Evolutionary conservation across 805 yeast species (phyloP).

Genomic region (Saccharomycopsis amapae): DNA sequence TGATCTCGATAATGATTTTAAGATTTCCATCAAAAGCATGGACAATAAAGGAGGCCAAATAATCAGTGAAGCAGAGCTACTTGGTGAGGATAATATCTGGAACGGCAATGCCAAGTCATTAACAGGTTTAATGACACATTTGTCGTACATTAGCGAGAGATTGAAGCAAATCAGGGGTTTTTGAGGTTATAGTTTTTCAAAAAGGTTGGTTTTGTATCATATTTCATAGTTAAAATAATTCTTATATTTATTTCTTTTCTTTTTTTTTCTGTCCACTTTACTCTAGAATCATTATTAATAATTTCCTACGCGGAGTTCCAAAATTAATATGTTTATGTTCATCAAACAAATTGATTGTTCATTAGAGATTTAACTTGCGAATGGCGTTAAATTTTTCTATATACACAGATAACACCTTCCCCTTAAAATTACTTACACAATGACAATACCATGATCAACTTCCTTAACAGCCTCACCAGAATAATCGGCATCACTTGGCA

Average conservation of each 20-base stretch:
- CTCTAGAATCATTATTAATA: background rate
- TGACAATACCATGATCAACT: constrained; percentile 39
- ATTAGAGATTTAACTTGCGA: background rate
- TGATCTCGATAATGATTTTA: constrained; percentile 7
- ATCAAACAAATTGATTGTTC: background rate
- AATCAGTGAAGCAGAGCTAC: constrained; percentile 4
- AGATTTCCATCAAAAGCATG: background rate
- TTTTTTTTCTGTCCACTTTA: too few species aligned
- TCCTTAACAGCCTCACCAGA: constrained; percentile 33
- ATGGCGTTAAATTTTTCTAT: background rate
- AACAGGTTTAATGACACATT: background rate
- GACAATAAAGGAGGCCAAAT: constrained; percentile 6
- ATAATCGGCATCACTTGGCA: constrained; percentile 52
- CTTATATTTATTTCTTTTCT: background rate
- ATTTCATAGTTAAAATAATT: too few species aligned
- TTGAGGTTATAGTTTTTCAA: background rate
- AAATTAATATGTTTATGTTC: background rate
- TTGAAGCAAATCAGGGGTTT: constrained; percentile 2
- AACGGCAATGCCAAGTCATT: background rate
- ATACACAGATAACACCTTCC: too few species aligned
- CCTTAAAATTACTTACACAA: constrained; percentile 29
- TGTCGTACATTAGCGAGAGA: background rate
- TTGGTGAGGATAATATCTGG: constrained; percentile 11
- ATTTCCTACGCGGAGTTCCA: background rate
- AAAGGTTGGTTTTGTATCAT: too few species aligned